phyloP scores from a whole-genome alignment of 2,329 filamentous ascomycete species.

The Diaporthe ilicicola region DNA sequence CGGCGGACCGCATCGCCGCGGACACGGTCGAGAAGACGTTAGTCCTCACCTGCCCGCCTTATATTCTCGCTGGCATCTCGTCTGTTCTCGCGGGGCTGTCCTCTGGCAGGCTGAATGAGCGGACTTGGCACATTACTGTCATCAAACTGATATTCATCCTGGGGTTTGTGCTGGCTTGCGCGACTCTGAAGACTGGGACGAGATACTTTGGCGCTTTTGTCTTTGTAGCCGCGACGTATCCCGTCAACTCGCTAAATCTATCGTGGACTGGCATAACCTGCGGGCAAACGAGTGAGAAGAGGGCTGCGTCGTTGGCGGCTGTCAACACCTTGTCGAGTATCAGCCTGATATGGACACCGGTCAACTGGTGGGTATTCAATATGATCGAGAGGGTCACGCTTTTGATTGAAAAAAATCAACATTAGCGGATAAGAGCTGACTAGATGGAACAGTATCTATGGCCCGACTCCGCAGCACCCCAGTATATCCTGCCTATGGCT shows the following conservation, averaged over 20 bases:
- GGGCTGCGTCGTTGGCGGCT: constrained; percentile 50
- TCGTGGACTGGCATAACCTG: constrained; percentile 52
- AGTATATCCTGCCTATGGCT: neutral
- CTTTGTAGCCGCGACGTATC: constrained; percentile 48
- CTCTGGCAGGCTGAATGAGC: constrained; percentile 55
- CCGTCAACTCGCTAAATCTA: constrained; percentile 53
- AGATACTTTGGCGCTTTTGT: constrained; percentile 46
- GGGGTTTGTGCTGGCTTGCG: constrained; percentile 45
- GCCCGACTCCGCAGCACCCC: constrained; percentile 12
- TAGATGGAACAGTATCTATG: constrained; percentile 4
- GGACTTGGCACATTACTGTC: constrained; percentile 55
- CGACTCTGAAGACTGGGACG: constrained; percentile 40
- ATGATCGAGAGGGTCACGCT: too few species aligned
- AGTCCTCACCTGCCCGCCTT: constrained; percentile 55
- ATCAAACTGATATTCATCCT: constrained; percentile 50
- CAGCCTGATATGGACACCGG: constrained; percentile 19
- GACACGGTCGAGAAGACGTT: constrained; percentile 38
- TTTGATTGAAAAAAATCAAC: too few species aligned
- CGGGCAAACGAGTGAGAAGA: constrained; percentile 57
- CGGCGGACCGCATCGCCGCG: constrained; percentile 37
- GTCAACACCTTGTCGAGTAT: constrained; percentile 8
- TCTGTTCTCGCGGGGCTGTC: constrained; percentile 45
- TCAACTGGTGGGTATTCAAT: neutral
- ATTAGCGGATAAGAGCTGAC: neutral
- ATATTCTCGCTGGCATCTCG: constrained; percentile 50